Conservation (phyloP, 129 eudicot species). For the Arctium minus region DNA sequence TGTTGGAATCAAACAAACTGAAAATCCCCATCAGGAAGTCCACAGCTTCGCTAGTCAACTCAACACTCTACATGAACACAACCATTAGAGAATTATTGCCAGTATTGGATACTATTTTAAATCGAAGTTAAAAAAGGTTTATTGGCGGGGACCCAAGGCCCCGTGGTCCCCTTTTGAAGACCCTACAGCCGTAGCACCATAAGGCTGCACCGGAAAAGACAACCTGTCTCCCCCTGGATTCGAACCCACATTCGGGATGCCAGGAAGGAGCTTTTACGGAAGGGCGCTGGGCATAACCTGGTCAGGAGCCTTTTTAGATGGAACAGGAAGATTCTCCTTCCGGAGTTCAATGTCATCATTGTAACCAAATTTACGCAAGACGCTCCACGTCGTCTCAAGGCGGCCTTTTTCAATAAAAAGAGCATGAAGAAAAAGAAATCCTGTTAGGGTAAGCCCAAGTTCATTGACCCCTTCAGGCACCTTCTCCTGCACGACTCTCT, state of each 20-base stretch:
- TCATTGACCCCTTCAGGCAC: slow-evolving; percentile 90
- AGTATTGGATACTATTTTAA: background rate
- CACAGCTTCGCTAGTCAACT: slow-evolving; percentile 80
- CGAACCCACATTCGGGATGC: too few species aligned
- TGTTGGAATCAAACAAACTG: slow-evolving; percentile 69
- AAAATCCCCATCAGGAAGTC: slow-evolving; percentile 82
- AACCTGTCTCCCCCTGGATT: too few species aligned
- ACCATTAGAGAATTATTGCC: background rate
- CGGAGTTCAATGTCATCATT: slow-evolving; percentile 78
- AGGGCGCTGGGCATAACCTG: slow-evolving; percentile 49
- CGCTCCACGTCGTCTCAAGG: slow-evolving; percentile 88
- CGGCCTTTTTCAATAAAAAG: slow-evolving; percentile 96
- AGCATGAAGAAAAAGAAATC: slow-evolving; percentile 95
- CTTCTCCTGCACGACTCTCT: slow-evolving; percentile 93
- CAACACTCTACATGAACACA: slow-evolving; percentile 65
- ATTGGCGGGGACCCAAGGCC: too few species aligned
- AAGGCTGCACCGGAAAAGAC: too few species aligned
- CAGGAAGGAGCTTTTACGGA: too few species aligned
- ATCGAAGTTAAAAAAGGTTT: too few species aligned
- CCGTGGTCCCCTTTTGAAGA: too few species aligned
- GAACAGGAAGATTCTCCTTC: slow-evolving; percentile 57
- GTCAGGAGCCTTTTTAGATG: slow-evolving; percentile 69
- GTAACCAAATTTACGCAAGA: slow-evolving; percentile 86
- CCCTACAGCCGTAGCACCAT: too few species aligned
- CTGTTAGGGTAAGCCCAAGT: slow-evolving; percentile 85